Evolutionary conservation across 345 rosid genomes (phyloP).

Genomic region (Aethionema arabicum): DNA sequence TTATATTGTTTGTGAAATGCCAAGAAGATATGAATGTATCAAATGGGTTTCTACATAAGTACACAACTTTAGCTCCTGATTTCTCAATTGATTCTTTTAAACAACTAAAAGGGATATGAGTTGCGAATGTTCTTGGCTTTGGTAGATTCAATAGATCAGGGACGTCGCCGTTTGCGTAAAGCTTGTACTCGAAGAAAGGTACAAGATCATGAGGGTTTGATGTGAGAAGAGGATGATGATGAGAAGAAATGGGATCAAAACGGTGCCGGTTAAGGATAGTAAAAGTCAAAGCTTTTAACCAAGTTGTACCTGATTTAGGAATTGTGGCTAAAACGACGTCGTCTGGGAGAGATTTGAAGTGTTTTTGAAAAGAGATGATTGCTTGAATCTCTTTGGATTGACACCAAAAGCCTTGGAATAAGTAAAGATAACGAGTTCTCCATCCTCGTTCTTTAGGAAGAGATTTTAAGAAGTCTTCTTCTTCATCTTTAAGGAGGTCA

Average conservation of each 20-base stretch:
- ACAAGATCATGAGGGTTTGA: constrained; percentile 60
- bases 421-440: constrained; percentile 57
- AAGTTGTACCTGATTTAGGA: constrained; percentile 63
- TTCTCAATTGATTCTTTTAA: constrained; percentile 35
- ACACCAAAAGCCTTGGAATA: constrained; percentile 75
- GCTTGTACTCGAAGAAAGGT: constrained; percentile 56
- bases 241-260: constrained; percentile 22
- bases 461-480: constrained; percentile 45
- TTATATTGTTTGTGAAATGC: constrained; percentile 40
- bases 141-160: constrained; percentile 43
- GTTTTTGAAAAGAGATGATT: constrained; percentile 45
- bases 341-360: constrained; percentile 32
- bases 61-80: constrained; percentile 40
- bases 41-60: constrained; percentile 49
- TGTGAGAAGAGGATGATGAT: constrained; percentile 49
- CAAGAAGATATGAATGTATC: constrained; percentile 54
- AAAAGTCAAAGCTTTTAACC: constrained; percentile 53
- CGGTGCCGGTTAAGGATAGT: constrained; percentile 40
- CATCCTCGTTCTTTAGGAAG: constrained; percentile 69
- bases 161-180: constrained; percentile 40
- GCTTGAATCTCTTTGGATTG: constrained; percentile 60
- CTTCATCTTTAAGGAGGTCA: constrained; percentile 27
- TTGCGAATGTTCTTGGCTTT: constrained; percentile 47
- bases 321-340: constrained; percentile 48
- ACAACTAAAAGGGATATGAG: constrained; percentile 45